These are phyloP conservation scores for Sapria himalayana DNA, from an alignment of 345 rosid species.

Conservation along the genomic window DNA sequence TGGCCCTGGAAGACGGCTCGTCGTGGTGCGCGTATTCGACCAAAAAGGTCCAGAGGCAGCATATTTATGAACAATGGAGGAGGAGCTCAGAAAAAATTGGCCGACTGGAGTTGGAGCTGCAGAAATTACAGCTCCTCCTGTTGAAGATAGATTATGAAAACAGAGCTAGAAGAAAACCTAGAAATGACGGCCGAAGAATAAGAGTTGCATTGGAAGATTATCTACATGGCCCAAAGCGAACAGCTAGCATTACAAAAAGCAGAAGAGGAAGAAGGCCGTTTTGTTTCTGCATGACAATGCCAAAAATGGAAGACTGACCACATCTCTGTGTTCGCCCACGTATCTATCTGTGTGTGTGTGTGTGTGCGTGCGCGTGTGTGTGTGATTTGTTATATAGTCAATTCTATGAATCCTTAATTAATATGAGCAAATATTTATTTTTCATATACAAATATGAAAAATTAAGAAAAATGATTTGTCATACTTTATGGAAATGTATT, in stretches of 20 bases:
- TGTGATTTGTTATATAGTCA: too few relatives aligned
- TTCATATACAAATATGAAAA: too few relatives aligned
- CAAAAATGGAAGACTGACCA: conserved; percentile 41
- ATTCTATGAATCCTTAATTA: too few relatives aligned
- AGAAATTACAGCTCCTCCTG: conserved; percentile 58
- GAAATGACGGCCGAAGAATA: conserved; percentile 25
- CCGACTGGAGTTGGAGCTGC: conserved; percentile 73
- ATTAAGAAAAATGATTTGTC: too few relatives aligned
- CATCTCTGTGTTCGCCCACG: too few relatives aligned
- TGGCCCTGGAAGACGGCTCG: conserved; percentile 28
- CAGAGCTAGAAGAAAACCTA: conserved; percentile 28
- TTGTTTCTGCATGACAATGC: conserved; percentile 67
- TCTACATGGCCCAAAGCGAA: conserved; percentile 40
- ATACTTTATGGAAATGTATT: too few relatives aligned
- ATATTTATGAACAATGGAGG: conserved; percentile 54
- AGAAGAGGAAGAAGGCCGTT: conserved; percentile 33
- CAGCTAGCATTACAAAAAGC: conserved; percentile 22
- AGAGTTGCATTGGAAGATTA: conserved; percentile 66
- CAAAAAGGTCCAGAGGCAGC: conserved; percentile 21
- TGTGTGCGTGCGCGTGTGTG: too few relatives aligned
- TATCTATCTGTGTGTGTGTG: too few relatives aligned
- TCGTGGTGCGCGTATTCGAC: conserved; percentile 23
- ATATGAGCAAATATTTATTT: too few relatives aligned
- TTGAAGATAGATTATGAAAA: conserved; percentile 49
- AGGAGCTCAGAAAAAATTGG: conserved; percentile 75